Conservation (phyloP, 192 early-diverging fungal species). For the Coemansia sp. region DNA sequence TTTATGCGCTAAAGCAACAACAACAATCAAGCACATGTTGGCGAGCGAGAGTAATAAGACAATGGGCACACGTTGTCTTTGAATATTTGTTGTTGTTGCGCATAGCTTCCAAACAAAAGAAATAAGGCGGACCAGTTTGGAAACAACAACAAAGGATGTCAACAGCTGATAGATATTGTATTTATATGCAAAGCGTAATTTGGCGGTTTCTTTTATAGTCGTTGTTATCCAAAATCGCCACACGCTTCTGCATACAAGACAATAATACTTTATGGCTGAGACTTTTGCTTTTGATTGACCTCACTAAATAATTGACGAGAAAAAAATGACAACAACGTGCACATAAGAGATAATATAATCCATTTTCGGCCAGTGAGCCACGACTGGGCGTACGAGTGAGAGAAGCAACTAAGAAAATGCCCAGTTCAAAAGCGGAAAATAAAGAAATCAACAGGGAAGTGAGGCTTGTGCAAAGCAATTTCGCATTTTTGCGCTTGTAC, state of each 20-base stretch:
- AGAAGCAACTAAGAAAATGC: neutral
- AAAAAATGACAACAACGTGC: neutral
- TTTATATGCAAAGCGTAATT: neutral
- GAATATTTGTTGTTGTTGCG: slow-evolving; percentile 2
- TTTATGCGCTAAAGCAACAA: neutral
- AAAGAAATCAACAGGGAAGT: slow-evolving; percentile 10
- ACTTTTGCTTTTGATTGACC: slow-evolving; percentile 6
- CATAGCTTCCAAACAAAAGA: neutral
- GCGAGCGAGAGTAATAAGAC: neutral
- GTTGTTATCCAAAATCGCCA: slow-evolving; percentile 6
- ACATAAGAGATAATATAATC: neutral
- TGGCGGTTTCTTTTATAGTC: slow-evolving; percentile 1
- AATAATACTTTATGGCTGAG: neutral
- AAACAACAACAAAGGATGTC: slow-evolving; percentile 4
- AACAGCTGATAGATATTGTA: neutral
- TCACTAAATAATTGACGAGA: neutral
- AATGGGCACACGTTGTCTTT: neutral
- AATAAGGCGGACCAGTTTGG: neutral
- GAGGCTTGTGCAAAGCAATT: slow-evolving; percentile 11
- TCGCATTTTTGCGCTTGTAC: neutral
- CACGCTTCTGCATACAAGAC: slow-evolving; percentile 10
- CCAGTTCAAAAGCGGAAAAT: neutral
- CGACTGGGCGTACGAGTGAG: neutral
- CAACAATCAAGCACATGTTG: slow-evolving; percentile 1
- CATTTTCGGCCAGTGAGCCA: slow-evolving; percentile 1